Evolutionary conservation across 805 yeast genomes (phyloP).

Genomic region (Kluyveromyces siamensis): DNA sequence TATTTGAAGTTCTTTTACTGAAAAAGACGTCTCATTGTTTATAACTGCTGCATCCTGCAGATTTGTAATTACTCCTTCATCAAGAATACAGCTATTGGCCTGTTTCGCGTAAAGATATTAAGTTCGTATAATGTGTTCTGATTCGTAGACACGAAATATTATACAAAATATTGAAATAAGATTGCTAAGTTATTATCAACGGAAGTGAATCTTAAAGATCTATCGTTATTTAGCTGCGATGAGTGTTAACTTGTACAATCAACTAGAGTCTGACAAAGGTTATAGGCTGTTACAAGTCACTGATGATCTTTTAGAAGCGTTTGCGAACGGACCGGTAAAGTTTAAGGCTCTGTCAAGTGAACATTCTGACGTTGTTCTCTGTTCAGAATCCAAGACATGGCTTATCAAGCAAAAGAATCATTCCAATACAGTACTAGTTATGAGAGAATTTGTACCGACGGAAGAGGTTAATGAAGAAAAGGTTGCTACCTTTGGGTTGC

Average conservation of each 20-base stretch:
- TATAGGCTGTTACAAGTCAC: constrained; percentile 46
- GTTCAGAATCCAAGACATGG: constrained; percentile 53
- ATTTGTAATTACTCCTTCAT: too few relatives aligned
- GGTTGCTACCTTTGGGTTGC: constrained; percentile 27
- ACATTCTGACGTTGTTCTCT: constrained; percentile 44
- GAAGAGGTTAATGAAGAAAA: constrained; percentile 7
- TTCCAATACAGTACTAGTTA: constrained; percentile 68
- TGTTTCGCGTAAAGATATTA: too few relatives aligned
- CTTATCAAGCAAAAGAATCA: constrained; percentile 71
- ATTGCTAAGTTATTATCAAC: background rate
- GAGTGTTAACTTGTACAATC: constrained; percentile 15
- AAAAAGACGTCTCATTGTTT: background rate
- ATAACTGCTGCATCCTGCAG: too few relatives aligned
- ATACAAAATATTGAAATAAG: background rate
- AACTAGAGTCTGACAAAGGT: constrained; percentile 18
- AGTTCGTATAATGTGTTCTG: background rate
- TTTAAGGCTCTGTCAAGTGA: constrained; percentile 25
- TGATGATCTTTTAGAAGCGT: constrained; percentile 36
- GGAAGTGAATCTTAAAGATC: background rate
- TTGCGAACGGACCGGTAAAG: constrained; percentile 15
- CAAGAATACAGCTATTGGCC: too few relatives aligned
- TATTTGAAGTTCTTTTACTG: background rate
- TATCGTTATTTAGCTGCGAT: background rate
- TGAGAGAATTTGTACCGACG: constrained; percentile 26
- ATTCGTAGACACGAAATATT: background rate